Percentiles rank a stretch among this genome's conserved stretches.
phyloP scores from a whole-genome alignment of 352 stramenopile genomes.

The Peronosclerospora sorghi region DNA sequence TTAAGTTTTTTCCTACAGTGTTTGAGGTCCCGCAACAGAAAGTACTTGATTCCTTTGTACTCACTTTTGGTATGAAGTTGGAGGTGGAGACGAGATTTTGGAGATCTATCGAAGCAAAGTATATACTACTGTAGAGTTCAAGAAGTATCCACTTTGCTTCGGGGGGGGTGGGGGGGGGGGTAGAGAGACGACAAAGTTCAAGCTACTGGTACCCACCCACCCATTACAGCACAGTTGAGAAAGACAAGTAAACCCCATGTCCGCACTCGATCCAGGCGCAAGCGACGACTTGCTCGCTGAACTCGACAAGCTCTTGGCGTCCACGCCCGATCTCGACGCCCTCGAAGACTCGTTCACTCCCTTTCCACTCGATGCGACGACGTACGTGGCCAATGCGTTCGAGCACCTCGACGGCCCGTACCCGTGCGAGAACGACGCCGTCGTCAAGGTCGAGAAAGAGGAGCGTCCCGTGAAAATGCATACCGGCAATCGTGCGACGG shows the following conservation, averaged over 20 bases:
- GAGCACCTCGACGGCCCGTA: conserved; percentile 12
- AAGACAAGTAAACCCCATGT: conserved; percentile 5
- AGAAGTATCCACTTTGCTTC: no score
- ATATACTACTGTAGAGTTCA: no score
- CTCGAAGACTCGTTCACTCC: neutral
- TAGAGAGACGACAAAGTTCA: no score
- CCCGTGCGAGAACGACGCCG: conserved; percentile 5
- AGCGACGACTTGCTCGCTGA: conserved; percentile 17
- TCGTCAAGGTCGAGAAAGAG: neutral
- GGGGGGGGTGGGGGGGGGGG: no score
- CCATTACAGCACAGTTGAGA: no score
- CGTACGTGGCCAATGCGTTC: conserved; percentile 8
- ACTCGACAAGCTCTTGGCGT: conserved; percentile 18
- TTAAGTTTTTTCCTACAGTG: no score
- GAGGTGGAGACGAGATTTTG: no score
- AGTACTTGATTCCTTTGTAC: no score
- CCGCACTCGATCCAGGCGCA: conserved; percentile 4
- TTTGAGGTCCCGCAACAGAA: neutral
- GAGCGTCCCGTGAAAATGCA: neutral
- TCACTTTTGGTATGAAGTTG: no score
- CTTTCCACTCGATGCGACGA: conserved; percentile 4
- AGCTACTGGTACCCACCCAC: no score
- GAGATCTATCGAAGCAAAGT: no score
- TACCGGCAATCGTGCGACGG: no score
- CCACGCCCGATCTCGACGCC: conserved; percentile 5